Conservation (phyloP, 2,329 filamentous ascomycete genomes). For the Colletotrichum tanaceti region DNA sequence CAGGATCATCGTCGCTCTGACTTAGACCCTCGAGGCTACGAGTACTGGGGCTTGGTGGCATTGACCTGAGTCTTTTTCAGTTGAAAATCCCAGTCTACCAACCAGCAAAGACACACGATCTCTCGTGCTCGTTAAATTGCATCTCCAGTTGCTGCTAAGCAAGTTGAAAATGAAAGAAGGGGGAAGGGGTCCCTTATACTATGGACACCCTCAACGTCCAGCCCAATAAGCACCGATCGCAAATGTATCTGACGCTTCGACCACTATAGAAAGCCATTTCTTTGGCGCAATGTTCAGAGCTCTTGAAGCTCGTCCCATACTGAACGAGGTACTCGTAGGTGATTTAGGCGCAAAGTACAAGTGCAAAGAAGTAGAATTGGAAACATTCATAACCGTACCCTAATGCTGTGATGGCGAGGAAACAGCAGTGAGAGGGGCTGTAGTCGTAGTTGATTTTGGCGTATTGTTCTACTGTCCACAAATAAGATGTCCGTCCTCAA, state of each 20-base stretch:
- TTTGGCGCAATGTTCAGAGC: background rate
- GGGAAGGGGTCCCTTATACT: background rate
- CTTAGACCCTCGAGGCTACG: background rate
- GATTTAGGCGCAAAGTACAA: background rate
- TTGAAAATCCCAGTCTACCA: background rate
- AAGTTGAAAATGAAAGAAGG: background rate
- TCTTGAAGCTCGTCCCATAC: background rate
- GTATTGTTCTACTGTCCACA: too few relatives aligned
- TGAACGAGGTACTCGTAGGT: too few relatives aligned
- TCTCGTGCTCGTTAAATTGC: background rate
- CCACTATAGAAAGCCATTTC: too few relatives aligned
- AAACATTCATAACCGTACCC: background rate
- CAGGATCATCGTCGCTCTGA: background rate
- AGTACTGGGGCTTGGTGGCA: background rate
- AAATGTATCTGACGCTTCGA: background rate
- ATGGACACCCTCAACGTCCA: background rate
- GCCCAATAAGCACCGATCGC: background rate
- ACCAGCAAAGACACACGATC: background rate
- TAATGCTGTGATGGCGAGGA: background rate
- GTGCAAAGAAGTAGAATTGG: background rate
- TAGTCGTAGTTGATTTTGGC: too few relatives aligned
- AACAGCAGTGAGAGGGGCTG: background rate
- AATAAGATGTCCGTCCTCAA: background rate
- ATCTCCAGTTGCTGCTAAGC: background rate
- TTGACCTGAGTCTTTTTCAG: too few relatives aligned